Conservation (phyloP, 352 stramenopile genomes). For the Phytophthora cactorum region DNA sequence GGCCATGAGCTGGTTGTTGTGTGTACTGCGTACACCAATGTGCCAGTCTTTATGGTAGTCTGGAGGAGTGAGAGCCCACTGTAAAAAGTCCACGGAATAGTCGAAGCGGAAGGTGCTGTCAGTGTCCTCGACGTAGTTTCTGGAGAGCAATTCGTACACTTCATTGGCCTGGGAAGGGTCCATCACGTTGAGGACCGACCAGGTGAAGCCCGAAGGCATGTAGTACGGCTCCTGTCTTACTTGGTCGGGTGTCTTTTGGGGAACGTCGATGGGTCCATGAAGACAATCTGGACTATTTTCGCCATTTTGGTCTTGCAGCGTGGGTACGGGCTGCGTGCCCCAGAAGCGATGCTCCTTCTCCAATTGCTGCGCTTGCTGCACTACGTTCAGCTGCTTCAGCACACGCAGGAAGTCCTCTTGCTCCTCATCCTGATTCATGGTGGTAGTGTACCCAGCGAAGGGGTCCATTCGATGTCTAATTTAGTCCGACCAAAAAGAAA, state of each 20-base stretch:
- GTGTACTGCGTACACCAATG: slow-evolving; percentile 93
- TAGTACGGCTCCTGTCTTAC: slow-evolving; percentile 94
- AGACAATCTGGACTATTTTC: background rate
- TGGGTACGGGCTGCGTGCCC: slow-evolving; percentile 89
- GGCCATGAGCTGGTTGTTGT: slow-evolving; percentile 94
- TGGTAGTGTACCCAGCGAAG: background rate
- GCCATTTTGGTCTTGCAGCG: slow-evolving; percentile 16
- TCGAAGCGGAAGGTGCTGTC: slow-evolving; percentile 97
- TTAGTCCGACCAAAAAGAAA: too few relatives aligned
- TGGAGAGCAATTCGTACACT: slow-evolving; percentile 96
- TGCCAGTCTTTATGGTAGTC: slow-evolving; percentile 94
- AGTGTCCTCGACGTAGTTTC: slow-evolving; percentile 99
- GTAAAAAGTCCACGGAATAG: slow-evolving; percentile 86
- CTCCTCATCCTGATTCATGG: slow-evolving; percentile 37
- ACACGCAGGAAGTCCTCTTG: slow-evolving; percentile 76
- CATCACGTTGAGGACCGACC: slow-evolving; percentile 91
- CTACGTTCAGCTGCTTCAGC: slow-evolving; percentile 67
- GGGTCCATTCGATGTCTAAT: background rate
- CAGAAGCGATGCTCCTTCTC: slow-evolving; percentile 89
- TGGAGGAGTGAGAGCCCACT: slow-evolving; percentile 94
- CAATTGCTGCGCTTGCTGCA: slow-evolving; percentile 23
- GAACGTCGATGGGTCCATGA: slow-evolving; percentile 92
- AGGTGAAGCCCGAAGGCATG: slow-evolving; percentile 96
- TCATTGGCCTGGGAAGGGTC: slow-evolving; percentile 83
- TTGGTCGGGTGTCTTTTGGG: slow-evolving; percentile 87